Evolutionary conservation across 495 filamentous ascomycete genomes (phyloP).

Genomic region (Ramalina peruviana): DNA sequence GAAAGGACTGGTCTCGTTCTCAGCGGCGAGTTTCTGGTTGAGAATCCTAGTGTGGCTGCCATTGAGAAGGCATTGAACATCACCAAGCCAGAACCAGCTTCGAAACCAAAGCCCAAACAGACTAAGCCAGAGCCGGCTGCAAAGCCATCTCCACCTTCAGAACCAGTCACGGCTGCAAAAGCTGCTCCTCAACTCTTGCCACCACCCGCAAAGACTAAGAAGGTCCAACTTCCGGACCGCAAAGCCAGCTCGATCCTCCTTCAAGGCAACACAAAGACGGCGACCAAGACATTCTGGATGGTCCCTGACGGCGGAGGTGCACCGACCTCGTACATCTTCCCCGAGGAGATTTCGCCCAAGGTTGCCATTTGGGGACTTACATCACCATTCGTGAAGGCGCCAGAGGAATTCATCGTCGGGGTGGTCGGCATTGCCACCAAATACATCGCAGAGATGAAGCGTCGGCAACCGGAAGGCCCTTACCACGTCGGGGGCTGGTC

Average conservation of each 20-base stretch:
- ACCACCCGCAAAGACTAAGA: slow-evolving; percentile 13
- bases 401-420: slow-evolving; percentile 38
- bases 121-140: slow-evolving; percentile 7
- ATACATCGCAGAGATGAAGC: slow-evolving; percentile 52
- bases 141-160: slow-evolving; percentile 9
- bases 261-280: slow-evolving; percentile 33
- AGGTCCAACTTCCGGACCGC: slow-evolving; percentile 19
- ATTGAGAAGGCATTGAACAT: slow-evolving; percentile 23
- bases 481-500: slow-evolving; percentile 66
- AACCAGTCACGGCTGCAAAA: background rate
- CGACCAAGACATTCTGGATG: slow-evolving; percentile 31
- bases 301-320: slow-evolving; percentile 38
- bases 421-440: slow-evolving; percentile 41
- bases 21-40: slow-evolving; percentile 9
- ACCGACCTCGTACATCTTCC: slow-evolving; percentile 46
- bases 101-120: slow-evolving; percentile 21
- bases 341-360: slow-evolving; percentile 40
- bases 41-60: slow-evolving; percentile 19
- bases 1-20: slow-evolving; percentile 31
- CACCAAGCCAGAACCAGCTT: slow-evolving; percentile 8
- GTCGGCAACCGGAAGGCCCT: slow-evolving; percentile 60
- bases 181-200: slow-evolving; percentile 11
- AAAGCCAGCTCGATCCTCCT: slow-evolving; percentile 37
- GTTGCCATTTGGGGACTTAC: slow-evolving; percentile 48
- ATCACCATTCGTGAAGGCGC: slow-evolving; percentile 52